These are phyloP conservation scores for Nepenthes gracilis DNA, from an alignment of 148 eudicot genomes.

Conservation along the genomic window DNA sequence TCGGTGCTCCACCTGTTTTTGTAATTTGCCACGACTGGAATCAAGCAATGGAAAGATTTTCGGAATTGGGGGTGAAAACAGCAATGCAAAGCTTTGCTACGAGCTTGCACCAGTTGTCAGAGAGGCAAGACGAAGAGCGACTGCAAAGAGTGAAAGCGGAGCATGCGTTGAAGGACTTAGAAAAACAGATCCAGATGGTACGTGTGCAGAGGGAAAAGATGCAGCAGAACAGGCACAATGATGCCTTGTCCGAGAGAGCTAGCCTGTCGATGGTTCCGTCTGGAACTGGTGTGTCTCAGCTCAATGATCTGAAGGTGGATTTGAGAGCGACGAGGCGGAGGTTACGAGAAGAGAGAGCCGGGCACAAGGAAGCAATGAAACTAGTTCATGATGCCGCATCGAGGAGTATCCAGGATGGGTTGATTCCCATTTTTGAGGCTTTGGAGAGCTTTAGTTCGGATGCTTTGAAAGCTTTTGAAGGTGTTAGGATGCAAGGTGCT, in stretches of 20 bases:
- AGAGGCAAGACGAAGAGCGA: slow-evolving; percentile 73
- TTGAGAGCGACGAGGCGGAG: slow-evolving; percentile 52
- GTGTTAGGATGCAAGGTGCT: slow-evolving; percentile 35
- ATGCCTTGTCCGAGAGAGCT: slow-evolving; percentile 31
- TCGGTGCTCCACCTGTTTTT: slow-evolving; percentile 78
- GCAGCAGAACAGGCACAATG: slow-evolving; percentile 19
- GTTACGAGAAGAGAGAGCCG: slow-evolving; percentile 48
- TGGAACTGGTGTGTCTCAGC: slow-evolving; percentile 48
- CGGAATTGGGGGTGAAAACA: slow-evolving; percentile 38
- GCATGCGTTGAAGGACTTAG: slow-evolving; percentile 47
- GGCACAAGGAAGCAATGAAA: slow-evolving; percentile 66
- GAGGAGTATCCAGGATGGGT: slow-evolving; percentile 68
- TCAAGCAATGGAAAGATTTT: slow-evolving; percentile 62
- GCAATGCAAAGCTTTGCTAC: slow-evolving; percentile 66
- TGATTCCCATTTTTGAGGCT: slow-evolving; percentile 84
- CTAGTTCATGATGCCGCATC: slow-evolving; percentile 56
- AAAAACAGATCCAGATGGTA: slow-evolving; percentile 33
- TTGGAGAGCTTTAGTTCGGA: slow-evolving; percentile 60
- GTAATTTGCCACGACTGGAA: slow-evolving; percentile 80
- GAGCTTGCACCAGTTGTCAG: slow-evolving; percentile 49
- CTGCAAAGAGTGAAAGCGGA: slow-evolving; percentile 60
- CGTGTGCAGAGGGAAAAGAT: slow-evolving; percentile 22
- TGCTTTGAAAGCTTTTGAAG: slow-evolving; percentile 70
- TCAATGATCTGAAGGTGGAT: slow-evolving; percentile 72
- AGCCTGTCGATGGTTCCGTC: slow-evolving; percentile 52